phyloP scores from a whole-genome alignment of 148 eudicot genomes.

The Fagopyrum esculentum region DNA sequence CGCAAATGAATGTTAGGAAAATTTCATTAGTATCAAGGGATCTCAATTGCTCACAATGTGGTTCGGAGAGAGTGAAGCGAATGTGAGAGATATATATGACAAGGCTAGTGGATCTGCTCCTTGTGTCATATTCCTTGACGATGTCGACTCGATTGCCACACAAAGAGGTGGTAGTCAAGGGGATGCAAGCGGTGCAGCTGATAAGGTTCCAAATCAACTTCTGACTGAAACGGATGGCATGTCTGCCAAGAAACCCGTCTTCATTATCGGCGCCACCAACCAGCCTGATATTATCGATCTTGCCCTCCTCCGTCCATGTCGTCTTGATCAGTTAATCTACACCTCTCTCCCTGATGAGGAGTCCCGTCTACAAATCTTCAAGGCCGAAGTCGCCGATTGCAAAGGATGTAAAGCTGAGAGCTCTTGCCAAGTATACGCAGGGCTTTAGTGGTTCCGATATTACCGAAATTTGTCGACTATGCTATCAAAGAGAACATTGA shows the following conservation, averaged over 20 bases:
- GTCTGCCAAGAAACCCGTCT: slow-evolving; percentile 88
- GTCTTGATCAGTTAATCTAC: slow-evolving; percentile 84
- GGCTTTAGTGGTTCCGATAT: slow-evolving; percentile 95
- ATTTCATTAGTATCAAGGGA: slow-evolving; percentile 82
- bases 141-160: slow-evolving; percentile 86
- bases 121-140: slow-evolving; percentile 83
- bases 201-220: slow-evolving; percentile 78
- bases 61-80: slow-evolving; percentile 97
- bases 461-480: slow-evolving; percentile 91
- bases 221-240: slow-evolving; percentile 93
- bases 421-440: slow-evolving; percentile 86
- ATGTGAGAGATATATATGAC: slow-evolving; percentile 81
- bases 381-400: slow-evolving; percentile 82
- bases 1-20: slow-evolving; percentile 89
- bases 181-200: slow-evolving; percentile 95
- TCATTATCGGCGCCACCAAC: slow-evolving; percentile 86
- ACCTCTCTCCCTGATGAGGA: slow-evolving; percentile 90
- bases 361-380: slow-evolving; percentile 77
- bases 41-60: slow-evolving; percentile 92
- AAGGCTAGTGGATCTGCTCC: slow-evolving; percentile 90
- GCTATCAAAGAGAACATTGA: slow-evolving; percentile 86
- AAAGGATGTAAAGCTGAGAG: slow-evolving; percentile 67
- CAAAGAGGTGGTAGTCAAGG: slow-evolving; percentile 88
- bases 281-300: slow-evolving; percentile 87
- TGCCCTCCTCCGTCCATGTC: slow-evolving; percentile 81